phyloP scores from a whole-genome alignment of 2,329 filamentous ascomycete species.

The Clarireedia paspali region DNA sequence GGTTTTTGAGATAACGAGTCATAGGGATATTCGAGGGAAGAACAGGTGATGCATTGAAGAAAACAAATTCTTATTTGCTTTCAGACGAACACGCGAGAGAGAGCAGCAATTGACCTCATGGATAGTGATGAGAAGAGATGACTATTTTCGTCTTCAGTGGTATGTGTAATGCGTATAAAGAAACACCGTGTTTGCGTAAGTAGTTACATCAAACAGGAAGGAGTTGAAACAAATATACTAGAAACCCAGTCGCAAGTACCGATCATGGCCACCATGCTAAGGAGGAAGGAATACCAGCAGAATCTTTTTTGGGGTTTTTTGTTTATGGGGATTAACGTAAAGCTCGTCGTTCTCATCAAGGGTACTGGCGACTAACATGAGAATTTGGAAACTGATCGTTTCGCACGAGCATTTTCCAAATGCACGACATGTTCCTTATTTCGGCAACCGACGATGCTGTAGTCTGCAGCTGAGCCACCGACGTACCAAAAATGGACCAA shows the following conservation, averaged over 20 bases:
- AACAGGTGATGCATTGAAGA: no score
- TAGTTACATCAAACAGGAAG: not conserved
- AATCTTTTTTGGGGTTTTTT: not conserved
- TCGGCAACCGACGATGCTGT: not conserved
- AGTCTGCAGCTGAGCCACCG: not conserved
- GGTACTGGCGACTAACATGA: no score
- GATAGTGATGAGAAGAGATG: constrained; percentile 4
- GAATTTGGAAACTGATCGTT: no score
- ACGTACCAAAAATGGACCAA: not conserved
- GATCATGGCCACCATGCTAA: no score
- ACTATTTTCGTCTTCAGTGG: not conserved
- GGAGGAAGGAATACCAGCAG: not conserved
- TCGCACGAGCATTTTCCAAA: no score
- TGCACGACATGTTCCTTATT: not conserved
- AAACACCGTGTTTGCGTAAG: not conserved
- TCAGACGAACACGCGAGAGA: not conserved
- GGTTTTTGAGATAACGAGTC: no score
- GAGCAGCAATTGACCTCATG: constrained; percentile 2
- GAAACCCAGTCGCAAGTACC: not conserved
- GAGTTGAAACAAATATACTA: constrained; percentile 1
- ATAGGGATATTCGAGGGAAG: no score
- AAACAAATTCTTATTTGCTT: no score
- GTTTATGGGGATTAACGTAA: not conserved
- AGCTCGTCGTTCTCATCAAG: not conserved
- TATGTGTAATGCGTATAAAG: not conserved